A percentile compares a stretch with the other conserved stretches of the same genome.
Conservation (phyloP, 345 rosid species). For the Gossypium rotundifolium region DNA sequence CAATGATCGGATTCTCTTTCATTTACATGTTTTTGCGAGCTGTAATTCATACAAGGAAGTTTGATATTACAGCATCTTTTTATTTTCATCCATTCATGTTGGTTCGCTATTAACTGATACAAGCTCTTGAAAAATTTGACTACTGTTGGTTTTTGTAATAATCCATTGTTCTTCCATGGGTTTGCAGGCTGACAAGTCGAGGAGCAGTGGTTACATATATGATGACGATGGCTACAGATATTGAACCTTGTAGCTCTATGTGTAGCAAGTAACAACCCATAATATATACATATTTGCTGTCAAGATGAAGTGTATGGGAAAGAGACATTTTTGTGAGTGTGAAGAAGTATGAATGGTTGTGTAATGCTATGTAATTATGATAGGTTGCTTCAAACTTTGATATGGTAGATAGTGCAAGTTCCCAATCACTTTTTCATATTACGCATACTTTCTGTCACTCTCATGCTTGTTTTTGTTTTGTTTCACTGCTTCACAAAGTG, state of each 20-base stretch:
- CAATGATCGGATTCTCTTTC: neutral
- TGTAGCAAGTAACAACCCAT: too few relatives aligned
- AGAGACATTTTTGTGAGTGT: conserved; percentile 3
- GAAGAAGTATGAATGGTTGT: neutral
- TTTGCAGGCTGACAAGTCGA: conserved; percentile 64
- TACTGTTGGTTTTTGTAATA: neutral
- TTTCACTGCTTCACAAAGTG: too few relatives aligned
- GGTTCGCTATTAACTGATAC: too few relatives aligned
- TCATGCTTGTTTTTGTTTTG: too few relatives aligned
- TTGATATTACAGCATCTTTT: neutral
- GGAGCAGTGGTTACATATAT: conserved; percentile 19
- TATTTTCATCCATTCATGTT: neutral
- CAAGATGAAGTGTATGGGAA: neutral
- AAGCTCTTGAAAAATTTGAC: neutral
- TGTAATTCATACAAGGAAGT: neutral
- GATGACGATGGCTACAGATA: conserved; percentile 28
- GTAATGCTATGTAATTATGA: conserved; percentile 9
- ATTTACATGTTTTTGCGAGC: neutral
- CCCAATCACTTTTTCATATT: neutral
- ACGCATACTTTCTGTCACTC: too few relatives aligned
- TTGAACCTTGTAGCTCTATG: conserved; percentile 1
- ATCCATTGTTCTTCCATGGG: neutral
- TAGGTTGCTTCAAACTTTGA: neutral
- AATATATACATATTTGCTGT: too few relatives aligned
- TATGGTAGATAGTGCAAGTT: neutral